Percentiles rank a stretch among this genome's conserved stretches.
These are phyloP conservation scores for Fusarium humuli DNA, from an alignment of 2,329 filamentous ascomycete species.

Conservation along the genomic window DNA sequence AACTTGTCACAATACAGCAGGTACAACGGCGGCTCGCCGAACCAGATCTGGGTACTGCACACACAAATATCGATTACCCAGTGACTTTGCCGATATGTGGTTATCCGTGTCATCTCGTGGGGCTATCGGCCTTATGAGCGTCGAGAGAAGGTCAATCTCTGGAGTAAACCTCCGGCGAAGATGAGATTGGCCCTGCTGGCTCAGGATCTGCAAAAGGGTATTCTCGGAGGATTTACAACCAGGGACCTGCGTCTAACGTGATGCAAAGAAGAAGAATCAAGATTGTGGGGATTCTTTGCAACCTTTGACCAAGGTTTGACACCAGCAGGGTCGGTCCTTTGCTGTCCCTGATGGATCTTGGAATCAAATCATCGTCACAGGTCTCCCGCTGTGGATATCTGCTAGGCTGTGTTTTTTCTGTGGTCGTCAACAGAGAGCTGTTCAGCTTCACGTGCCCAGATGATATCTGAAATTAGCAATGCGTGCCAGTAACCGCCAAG, in stretches of 20 bases:
- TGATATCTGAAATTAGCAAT: constrained; percentile 1
- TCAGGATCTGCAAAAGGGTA: constrained; percentile 35
- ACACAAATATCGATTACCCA: constrained; percentile 20
- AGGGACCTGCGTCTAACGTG: constrained; percentile 42
- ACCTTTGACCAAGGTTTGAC: constrained; percentile 12
- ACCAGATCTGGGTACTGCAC: constrained; percentile 15
- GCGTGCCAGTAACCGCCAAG: constrained; percentile 3
- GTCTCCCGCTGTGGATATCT: constrained; percentile 28
- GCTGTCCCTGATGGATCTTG: constrained; percentile 5
- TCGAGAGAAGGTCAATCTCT: constrained; percentile 24
- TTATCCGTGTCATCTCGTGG: constrained; percentile 36
- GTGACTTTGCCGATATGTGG: constrained; percentile 39
- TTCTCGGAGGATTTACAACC: constrained; percentile 36
- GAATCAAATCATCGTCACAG: constrained; percentile 17
- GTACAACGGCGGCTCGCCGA: constrained; percentile 5
- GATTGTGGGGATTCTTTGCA: constrained; percentile 28
- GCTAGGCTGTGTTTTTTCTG: constrained; percentile 8
- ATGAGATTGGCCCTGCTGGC: constrained; percentile 23
- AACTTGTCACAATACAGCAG: constrained; percentile 1
- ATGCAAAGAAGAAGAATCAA: constrained; percentile 19
- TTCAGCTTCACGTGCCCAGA: constrained; percentile 7
- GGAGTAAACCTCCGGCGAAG: constrained; percentile 20
- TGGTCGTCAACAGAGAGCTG: not conserved
- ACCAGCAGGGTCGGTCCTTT: constrained; percentile 32
- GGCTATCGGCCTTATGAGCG: constrained; percentile 11